A percentile compares a stretch with the other conserved stretches of the same genome.
phyloP scores from a whole-genome alignment of 2,329 filamentous ascomycete species.

The Colletotrichum salicis region DNA sequence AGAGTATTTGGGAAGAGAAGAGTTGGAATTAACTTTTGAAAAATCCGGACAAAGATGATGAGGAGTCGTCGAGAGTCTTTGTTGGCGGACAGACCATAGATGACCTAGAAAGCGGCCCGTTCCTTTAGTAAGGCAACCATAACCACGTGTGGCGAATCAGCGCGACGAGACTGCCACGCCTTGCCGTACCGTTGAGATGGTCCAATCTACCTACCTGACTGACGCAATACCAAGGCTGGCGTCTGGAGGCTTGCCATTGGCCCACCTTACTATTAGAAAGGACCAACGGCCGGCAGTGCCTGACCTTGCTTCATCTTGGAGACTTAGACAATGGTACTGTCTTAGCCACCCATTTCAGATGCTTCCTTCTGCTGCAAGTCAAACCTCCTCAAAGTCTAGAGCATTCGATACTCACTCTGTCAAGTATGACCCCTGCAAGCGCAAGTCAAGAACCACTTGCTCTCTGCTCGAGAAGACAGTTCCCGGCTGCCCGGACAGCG shows the following conservation, averaged over 20 bases:
- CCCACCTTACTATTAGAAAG: neutral
- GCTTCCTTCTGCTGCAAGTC: neutral
- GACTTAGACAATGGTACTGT: neutral
- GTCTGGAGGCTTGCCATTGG: constrained; percentile 21
- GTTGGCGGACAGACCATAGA: constrained; percentile 1
- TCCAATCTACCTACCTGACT: neutral
- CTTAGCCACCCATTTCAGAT: neutral
- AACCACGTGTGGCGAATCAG: constrained; percentile 31
- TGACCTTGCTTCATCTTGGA: neutral
- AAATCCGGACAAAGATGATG: neutral
- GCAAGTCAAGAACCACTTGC: neutral
- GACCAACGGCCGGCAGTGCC: constrained; percentile 1
- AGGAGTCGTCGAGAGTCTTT: constrained; percentile 24
- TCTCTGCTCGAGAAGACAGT: neutral
- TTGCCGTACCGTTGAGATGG: constrained; percentile 12
- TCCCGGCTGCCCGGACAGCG: neutral
- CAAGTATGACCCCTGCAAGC: neutral
- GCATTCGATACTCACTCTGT: neutral
- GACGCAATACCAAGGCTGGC: neutral
- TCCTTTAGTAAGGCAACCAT: constrained; percentile 25
- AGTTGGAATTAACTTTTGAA: neutral
- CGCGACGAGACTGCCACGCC: constrained; percentile 10
- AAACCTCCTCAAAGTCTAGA: neutral
- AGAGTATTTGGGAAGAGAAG: neutral
- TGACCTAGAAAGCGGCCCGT: constrained; percentile 29